A percentile compares a stretch with the other conserved stretches of the same genome.
phyloP scores from a whole-genome alignment of 108 stramenopile species.

The Cyclotella atomus region DNA sequence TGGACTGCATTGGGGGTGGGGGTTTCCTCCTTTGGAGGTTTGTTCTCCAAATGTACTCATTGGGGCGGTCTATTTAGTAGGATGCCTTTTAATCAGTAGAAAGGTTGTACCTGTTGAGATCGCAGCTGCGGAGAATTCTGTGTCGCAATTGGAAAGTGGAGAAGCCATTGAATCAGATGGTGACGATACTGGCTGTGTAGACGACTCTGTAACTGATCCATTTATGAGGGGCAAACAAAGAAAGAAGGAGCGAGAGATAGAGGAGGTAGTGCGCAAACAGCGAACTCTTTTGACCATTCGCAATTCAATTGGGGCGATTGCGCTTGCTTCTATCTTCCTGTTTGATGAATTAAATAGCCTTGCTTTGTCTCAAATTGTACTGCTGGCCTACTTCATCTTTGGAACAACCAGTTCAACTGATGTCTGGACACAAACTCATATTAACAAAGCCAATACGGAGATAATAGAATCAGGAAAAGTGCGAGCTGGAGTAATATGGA shows the following conservation, averaged over 20 bases:
- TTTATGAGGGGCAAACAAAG: slow-evolving; percentile 26
- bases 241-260: slow-evolving; percentile 41
- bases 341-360: slow-evolving; percentile 33
- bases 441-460: slow-evolving; percentile 32
- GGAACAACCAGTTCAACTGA: slow-evolving; percentile 32
- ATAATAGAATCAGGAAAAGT: slow-evolving; percentile 34
- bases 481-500: slow-evolving; percentile 56
- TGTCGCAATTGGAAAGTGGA: neutral
- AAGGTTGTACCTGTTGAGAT: slow-evolving; percentile 10
- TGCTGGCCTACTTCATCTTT: slow-evolving; percentile 35
- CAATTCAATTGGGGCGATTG: slow-evolving; percentile 25
- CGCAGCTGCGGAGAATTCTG: slow-evolving; percentile 25
- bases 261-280: slow-evolving; percentile 31
- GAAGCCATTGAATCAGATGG: slow-evolving; percentile 8
- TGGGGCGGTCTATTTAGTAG: slow-evolving; percentile 56
- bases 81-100: slow-evolving; percentile 25
- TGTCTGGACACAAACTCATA: slow-evolving; percentile 36
- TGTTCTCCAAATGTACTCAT: slow-evolving; percentile 65
- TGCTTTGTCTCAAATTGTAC: slow-evolving; percentile 25
- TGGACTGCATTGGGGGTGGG: slow-evolving; percentile 69
- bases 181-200: neutral
- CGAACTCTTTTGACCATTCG: slow-evolving; percentile 28
- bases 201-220: slow-evolving; percentile 14
- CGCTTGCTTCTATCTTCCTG: slow-evolving; percentile 25
- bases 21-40: slow-evolving; percentile 59